Percentiles rank a stretch among this genome's conserved stretches.
Conservation (phyloP, 2,329 filamentous ascomycete genomes). For the Xylaria sp. region DNA sequence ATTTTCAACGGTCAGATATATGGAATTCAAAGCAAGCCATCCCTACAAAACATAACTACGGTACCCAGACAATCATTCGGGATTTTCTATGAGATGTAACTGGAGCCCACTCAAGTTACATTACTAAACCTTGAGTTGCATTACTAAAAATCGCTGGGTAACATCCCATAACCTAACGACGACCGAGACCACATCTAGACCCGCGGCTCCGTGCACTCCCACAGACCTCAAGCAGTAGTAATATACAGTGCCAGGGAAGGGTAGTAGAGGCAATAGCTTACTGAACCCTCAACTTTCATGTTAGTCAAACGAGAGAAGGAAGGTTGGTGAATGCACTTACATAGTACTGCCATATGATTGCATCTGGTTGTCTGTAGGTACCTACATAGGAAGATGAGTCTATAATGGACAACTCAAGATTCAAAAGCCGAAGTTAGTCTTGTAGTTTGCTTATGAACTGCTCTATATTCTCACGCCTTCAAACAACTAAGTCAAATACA, state of each 20-base stretch:
- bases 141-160: constrained; percentile 4
- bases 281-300: not conserved
- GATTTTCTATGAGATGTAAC: not conserved
- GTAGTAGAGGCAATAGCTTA: not conserved
- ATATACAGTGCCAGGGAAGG: not conserved
- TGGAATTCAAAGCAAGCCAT: not conserved
- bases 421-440: too few relatives aligned
- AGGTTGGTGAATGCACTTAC: not conserved
- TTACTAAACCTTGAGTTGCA: not conserved
- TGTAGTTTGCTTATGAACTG: not conserved
- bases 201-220: not conserved
- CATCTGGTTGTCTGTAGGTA: not conserved
- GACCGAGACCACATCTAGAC: constrained; percentile 3
- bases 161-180: constrained; percentile 16
- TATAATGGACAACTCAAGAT: too few relatives aligned
- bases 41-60: not conserved
- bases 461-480: not conserved
- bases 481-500: not conserved
- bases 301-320: not conserved
- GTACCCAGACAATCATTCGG: not conserved
- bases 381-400: not conserved
- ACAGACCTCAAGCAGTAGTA: not conserved
- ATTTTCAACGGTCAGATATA: not conserved
- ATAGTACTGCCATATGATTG: not conserved
- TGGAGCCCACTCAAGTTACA: not conserved